Percentiles rank a stretch among this genome's conserved stretches.
Conservation (phyloP, 1,284 basidiomycete genomes). For the Pascua sp. region DNA sequence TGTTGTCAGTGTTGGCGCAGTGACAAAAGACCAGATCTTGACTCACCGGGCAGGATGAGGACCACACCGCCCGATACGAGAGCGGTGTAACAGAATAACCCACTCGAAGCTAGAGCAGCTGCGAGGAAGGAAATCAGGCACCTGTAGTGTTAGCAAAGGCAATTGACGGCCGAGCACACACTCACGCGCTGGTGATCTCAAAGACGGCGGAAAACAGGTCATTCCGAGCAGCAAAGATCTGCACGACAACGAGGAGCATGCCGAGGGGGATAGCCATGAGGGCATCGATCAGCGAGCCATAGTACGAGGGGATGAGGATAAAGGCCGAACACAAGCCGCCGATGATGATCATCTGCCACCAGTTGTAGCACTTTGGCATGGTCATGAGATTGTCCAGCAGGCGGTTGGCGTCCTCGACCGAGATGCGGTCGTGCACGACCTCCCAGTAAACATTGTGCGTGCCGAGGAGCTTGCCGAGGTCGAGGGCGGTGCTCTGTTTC, state of each 20-base stretch:
- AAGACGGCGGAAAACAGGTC: conserved; percentile 83
- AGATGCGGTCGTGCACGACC: conserved; percentile 81
- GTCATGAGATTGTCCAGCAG: conserved; percentile 74
- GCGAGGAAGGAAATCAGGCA: conserved; percentile 70
- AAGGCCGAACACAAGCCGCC: conserved; percentile 77
- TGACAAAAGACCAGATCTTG: conserved; percentile 23
- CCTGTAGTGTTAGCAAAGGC: no score
- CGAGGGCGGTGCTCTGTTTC: conserved; percentile 68
- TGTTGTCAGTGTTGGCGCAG: no score
- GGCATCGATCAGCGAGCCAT: conserved; percentile 66
- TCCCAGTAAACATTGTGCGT: conserved; percentile 79
- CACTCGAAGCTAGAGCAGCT: conserved; percentile 67
- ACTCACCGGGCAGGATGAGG: conserved; percentile 68
- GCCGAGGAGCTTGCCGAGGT: conserved; percentile 72
- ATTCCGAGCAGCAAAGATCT: conserved; percentile 68
- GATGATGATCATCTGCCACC: conserved; percentile 66
- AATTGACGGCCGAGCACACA: no score
- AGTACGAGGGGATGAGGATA: conserved; percentile 58
- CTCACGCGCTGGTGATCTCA: conserved; percentile 19
- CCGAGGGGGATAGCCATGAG: conserved; percentile 74
- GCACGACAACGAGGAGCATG: conserved; percentile 70
- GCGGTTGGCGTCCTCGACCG: conserved; percentile 71
- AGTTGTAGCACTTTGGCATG: conserved; percentile 58
- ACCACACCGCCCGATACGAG: conserved; percentile 80
- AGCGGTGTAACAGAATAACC: conserved; percentile 77